Base-by-base conservation (phyloP, 352 stramenopile genomes). In the Phytophthora pistaciae region DNA sequence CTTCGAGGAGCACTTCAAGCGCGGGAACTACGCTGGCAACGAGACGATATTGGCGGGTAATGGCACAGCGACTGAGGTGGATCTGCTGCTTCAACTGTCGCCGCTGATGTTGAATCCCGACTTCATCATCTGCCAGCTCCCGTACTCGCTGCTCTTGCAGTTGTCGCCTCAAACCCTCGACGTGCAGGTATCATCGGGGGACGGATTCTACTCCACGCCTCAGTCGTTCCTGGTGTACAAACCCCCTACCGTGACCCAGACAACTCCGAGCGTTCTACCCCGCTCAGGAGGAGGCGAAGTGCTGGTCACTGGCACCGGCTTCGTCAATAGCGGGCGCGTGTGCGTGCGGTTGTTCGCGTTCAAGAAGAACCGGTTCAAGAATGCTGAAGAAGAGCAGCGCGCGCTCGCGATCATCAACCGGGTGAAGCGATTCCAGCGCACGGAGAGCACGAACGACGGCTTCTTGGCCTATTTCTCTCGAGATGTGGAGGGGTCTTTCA, bases 141-240 rank as follows among this genome's bases (percentile, higher is more conserved):
- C 57, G 31, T 10, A 55, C 36, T 20, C 38, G 5, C 31, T 78
- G 16, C 60, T 78, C 6, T 13, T n/a, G 5, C 40, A 70, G 16
- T 27, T 75, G 52, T 68, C 71, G 0, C 72, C 84, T 1, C 78
- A 90, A n/a, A 60, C 48, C 16, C 56, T 93, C 1, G 63, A 78
- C 31, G 75, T 92, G 0, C 84, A 93, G 50, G 83, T 93, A 10
- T 93, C 85, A 0, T 91, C 85, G 8, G 85, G 83, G 0, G 85
- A 90, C 52, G 77, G 78, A 8, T 79, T 85, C 60, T 92, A 79
- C 56, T 90, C 83, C 3, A 52, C 42, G 11, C 55, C 72, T n/a
- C 56, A 72, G 16, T 75, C 52, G 1, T 91, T 90, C 33, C 57
- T 80, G 20, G 72, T 85, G 16, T 94, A 91, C 53, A 72, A 80